Evolutionary conservation across 2,329 filamentous ascomycete genomes (phyloP).

Genomic region (Cladophialophora carrionii): DNA sequence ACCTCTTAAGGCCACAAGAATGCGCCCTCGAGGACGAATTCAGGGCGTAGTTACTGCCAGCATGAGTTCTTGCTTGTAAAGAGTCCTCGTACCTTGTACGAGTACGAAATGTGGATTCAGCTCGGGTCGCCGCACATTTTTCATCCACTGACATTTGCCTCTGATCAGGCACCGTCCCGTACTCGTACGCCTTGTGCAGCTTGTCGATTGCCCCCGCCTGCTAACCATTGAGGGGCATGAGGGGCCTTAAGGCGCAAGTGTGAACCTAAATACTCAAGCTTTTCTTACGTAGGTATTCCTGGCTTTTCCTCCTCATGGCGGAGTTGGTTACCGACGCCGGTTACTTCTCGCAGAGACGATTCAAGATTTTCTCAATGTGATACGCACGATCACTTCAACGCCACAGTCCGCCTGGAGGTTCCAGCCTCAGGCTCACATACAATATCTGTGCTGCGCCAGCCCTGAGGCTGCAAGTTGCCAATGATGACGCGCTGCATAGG

Average conservation of each 20-base stretch:
- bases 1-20: background rate
- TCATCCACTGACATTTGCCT: background rate
- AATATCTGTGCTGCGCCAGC: background rate
- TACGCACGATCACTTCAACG: background rate
- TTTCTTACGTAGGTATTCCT: background rate
- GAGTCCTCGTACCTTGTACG: too few species aligned
- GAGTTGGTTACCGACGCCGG: background rate
- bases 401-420: background rate
- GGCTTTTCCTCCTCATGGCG: background rate
- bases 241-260: background rate
- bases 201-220: background rate
- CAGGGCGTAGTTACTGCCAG: background rate
- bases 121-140: background rate
- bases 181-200: too few species aligned
- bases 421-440: background rate
- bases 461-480: background rate
- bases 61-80: background rate
- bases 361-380: background rate
- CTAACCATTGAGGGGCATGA: background rate
- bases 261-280: background rate
- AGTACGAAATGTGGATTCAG: background rate
- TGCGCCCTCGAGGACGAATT: background rate
- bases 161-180: background rate
- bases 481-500: slow-evolving; percentile 2
- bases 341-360: background rate